Evolutionary conservation across 2,329 filamentous ascomycete species (phyloP), one percentile per base, ranked within the genome.

Genomic region (Curvularia lunata): DNA sequence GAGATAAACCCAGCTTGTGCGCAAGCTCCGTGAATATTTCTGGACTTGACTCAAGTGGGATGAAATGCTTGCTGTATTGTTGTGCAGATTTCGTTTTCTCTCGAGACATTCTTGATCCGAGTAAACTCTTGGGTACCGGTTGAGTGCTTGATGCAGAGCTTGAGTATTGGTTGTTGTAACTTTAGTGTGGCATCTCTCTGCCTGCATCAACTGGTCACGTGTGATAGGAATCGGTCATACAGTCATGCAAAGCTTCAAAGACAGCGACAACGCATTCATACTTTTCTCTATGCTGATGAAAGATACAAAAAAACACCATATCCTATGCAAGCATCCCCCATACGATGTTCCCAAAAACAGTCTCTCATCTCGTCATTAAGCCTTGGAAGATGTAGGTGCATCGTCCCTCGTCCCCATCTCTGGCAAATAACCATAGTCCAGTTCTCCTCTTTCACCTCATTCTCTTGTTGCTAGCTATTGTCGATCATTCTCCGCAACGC

Each of bases 1-100:
- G 68, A 3, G 90, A 88, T 51, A 97, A 85, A 61, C 94, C 94
- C 25, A 98, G 90, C 67, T 87, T 87, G 80, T 90, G 91, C 48
- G 96, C 85, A 34, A 98, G 88, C 42, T 83, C 80, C 52, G 88
- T 93, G 88, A 98, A 95, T 30, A 97, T 87, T 78, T 91, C 87
- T 0, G 95, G 93, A 81, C 97, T 97, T 68, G 87, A 88, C 75
- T 88, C 86, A 9, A 75, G 67, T 3, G 71, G 71, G 19, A 72
- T 68, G 57, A 71, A 74, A 48, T 72, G 65, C 40, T 72, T 74
- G 43, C 54, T 43, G 27, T 51, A 45, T 2, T 2, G 10, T 4
- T 38, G 47, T 7, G n/a, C 9, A 2, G n/a, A 23, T 3, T 19
- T 25, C 8, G 19, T 9, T 7, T 23, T 23, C 23, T 32, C n/a